phyloP scores from a whole-genome alignment of 2,329 filamentous ascomycete species.

The Emericellopsis cladophorae region DNA sequence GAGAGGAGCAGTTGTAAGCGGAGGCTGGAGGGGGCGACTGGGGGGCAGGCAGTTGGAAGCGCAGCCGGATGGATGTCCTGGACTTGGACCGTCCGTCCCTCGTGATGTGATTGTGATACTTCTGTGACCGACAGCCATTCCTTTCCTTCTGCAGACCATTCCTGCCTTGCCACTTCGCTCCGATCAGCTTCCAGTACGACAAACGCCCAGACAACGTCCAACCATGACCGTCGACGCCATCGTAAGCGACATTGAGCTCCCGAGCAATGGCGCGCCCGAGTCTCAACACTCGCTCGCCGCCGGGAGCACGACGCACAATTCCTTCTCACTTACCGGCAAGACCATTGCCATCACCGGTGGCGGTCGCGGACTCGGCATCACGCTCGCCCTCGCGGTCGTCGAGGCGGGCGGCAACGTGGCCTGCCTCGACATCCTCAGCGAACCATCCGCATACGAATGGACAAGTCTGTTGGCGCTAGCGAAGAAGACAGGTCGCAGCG shows the following conservation, averaged over 20 bases:
- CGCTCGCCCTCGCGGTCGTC: slow-evolving; percentile 31
- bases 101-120: background rate
- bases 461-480: slow-evolving; percentile 25
- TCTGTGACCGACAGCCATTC: background rate
- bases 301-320: slow-evolving; percentile 12
- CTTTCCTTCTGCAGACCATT: background rate
- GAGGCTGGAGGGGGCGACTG: background rate
- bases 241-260: slow-evolving; percentile 15
- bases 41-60: background rate
- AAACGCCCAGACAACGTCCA: background rate
- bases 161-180: too few species aligned
- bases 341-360: slow-evolving; percentile 37
- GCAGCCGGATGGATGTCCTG: background rate
- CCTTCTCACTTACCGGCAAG: slow-evolving; percentile 31
- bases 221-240: slow-evolving; percentile 13
- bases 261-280: slow-evolving; percentile 13
- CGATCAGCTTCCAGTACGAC: too few species aligned
- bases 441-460: slow-evolving; percentile 25
- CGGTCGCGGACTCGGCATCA: slow-evolving; percentile 35
- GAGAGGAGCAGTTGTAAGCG: background rate
- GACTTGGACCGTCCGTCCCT: background rate
- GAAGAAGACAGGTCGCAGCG: slow-evolving; percentile 15
- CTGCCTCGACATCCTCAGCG: slow-evolving; percentile 30
- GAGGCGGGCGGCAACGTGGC: slow-evolving; percentile 36
- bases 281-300: slow-evolving; percentile 16